These are phyloP conservation scores for Solanum chacoense DNA, from an alignment of 305 asterid species.

Conservation along the genomic window DNA sequence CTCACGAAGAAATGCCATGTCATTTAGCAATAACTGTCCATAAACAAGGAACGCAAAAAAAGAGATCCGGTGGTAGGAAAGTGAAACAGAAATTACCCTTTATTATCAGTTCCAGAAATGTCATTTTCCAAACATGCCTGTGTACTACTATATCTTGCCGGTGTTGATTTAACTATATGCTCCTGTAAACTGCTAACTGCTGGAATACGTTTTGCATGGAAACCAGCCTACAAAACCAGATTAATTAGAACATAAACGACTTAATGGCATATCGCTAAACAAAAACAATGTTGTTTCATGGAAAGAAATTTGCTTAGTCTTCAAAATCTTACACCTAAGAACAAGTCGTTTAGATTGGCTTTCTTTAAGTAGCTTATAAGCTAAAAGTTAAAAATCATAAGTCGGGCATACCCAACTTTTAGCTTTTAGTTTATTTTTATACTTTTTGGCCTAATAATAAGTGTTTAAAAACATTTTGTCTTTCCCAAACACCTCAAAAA, in stretches of 20 bases:
- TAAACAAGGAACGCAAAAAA: background rate
- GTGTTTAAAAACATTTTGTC: background rate
- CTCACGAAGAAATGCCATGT: background rate
- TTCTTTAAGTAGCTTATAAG: background rate
- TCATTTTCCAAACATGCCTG: conserved; percentile 43
- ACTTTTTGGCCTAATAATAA: background rate
- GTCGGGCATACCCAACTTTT: background rate
- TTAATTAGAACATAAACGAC: background rate
- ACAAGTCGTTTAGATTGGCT: background rate
- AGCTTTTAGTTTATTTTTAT: no score
- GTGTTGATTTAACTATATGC: conserved; percentile 12
- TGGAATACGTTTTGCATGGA: conserved; percentile 17
- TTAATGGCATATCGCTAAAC: background rate
- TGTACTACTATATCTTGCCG: conserved; percentile 30
- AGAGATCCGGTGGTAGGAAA: background rate
- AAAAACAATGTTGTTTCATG: background rate
- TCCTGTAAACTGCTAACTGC: conserved; percentile 20
- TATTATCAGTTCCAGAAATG: conserved; percentile 20
- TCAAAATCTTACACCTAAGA: background rate
- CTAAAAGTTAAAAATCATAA: background rate
- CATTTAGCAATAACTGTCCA: background rate
- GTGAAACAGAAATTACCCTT: conserved; percentile 23
- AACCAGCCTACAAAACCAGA: conserved; percentile 26
- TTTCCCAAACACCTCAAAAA: background rate
- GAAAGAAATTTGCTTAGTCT: background rate